Conservation (phyloP, 306 rosid genomes). For the Cucumis melo region DNA sequence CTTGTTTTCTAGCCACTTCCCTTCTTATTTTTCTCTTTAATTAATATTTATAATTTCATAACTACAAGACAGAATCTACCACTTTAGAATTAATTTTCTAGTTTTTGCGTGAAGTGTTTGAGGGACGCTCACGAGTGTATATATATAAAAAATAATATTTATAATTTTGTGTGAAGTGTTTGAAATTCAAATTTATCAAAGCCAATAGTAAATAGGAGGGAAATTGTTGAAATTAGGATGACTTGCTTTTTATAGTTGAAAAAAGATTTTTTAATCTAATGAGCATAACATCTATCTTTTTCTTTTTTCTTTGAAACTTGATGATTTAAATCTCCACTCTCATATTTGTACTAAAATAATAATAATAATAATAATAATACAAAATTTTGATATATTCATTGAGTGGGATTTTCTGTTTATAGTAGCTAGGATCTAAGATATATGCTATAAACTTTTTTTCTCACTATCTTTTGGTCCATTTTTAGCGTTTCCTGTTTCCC, state of each 20-base stretch:
- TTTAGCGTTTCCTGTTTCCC: constrained; percentile 20
- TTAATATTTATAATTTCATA: too few relatives aligned
- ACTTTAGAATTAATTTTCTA: too few relatives aligned
- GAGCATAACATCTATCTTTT: too few relatives aligned
- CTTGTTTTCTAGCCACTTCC: neutral
- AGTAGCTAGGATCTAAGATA: neutral
- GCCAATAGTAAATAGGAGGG: too few relatives aligned
- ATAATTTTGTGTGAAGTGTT: neutral
- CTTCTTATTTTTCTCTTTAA: neutral
- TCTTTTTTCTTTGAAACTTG: too few relatives aligned
- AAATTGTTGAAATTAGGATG: too few relatives aligned
- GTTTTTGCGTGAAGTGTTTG: too few relatives aligned
- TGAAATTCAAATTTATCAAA: neutral
- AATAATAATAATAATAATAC: neutral
- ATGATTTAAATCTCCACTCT: neutral
- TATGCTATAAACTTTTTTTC: neutral
- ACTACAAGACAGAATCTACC: too few relatives aligned
- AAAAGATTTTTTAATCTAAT: too few relatives aligned
- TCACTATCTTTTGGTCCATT: neutral
- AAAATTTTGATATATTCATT: neutral
- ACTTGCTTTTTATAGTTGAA: too few relatives aligned
- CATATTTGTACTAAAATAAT: too few relatives aligned
- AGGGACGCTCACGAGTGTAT: too few relatives aligned
- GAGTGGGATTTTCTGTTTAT: neutral
- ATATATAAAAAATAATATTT: neutral